Evolutionary conservation across 495 filamentous ascomycete species (phyloP), one percentile per base, ranked within the genome.

Genomic region (Lophium mytilinum): DNA sequence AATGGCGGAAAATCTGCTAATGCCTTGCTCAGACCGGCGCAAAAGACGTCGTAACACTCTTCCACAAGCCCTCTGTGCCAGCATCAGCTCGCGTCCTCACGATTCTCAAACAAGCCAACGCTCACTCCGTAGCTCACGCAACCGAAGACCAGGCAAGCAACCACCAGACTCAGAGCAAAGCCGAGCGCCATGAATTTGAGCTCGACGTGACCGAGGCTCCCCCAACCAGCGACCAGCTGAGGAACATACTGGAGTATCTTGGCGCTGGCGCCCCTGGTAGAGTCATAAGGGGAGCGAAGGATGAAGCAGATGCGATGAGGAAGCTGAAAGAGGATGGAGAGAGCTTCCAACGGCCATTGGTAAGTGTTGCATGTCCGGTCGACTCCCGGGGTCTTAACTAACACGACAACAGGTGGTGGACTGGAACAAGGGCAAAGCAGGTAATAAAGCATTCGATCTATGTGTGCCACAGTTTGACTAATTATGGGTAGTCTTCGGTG

Each of bases 1-100:
- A 50, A 33, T 18, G 9, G 21, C 12, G 1, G 1, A 46, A n/a
- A 14, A 24, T 21, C 12, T 30, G 45, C 54, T 65, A 17, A 65
- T 55, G 7, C 18, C 17, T n/a, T 47, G 17, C 42, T n/a, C 39
- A 73, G 71, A 52, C 56, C 24, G 70, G 70, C 52, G 62, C 68
- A 43, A 70, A 68, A 50, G 89, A 97, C 77, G 83, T 95, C 58
- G 84, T 98, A 65, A 96, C 90, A 55, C 85, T 98, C 76, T 98
- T 97, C 80, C 92, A 96, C 80, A 83, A 84, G 62, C 80, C 92
- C 21, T 73, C 72, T 40, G 72, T 78, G 15, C 74, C 82, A 3
- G 70, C 82, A 61, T 95, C 89, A 2, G 76, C 76, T 12, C 81
- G 83, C 42, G 80, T 82, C 34, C 78, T 85, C 19, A 83, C 82